Percentiles rank a stretch among this genome's conserved stretches.
Conservation (phyloP, 176 grass and related monocot genomes). For the Coix lacrymajobi region DNA sequence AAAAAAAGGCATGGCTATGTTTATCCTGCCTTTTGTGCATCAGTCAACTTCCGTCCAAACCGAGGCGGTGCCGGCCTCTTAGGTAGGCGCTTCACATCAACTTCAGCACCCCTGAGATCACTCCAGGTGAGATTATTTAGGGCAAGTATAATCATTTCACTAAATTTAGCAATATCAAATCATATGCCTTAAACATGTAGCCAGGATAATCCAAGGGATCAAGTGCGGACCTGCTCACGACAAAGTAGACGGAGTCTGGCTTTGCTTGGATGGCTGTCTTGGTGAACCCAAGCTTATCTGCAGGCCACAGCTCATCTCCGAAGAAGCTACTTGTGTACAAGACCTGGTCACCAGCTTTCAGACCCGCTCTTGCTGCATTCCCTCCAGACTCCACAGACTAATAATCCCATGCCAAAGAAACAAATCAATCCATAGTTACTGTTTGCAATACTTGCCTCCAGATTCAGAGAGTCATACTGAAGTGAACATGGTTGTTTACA, state of each 20-base stretch:
- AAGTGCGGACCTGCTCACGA: slow-evolving; percentile 66
- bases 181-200: not conserved
- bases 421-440: not conserved
- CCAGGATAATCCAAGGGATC: not conserved
- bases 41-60: slow-evolving; percentile 72
- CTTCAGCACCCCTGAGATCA: slow-evolving; percentile 46
- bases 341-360: slow-evolving; percentile 80
- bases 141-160: not conserved
- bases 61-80: slow-evolving; percentile 87
- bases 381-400: slow-evolving; percentile 84
- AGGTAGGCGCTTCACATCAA: slow-evolving; percentile 84
- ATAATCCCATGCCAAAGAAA: slow-evolving; percentile 27
- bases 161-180: not conserved
- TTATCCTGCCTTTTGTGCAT: slow-evolving; percentile 76
- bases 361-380: slow-evolving; percentile 78
- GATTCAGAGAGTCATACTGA: not conserved
- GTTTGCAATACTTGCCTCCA: not conserved
- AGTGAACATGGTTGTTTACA: not conserved
- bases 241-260: slow-evolving; percentile 93
- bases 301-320: slow-evolving; percentile 92
- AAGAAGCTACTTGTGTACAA: slow-evolving; percentile 97
- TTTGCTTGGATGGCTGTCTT: slow-evolving; percentile 98
- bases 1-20: not conserved
- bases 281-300: slow-evolving; percentile 97
- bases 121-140: slow-evolving; percentile 9